Conservation (phyloP, 2,329 filamentous ascomycete species). For the Xylariaceae sp. region DNA sequence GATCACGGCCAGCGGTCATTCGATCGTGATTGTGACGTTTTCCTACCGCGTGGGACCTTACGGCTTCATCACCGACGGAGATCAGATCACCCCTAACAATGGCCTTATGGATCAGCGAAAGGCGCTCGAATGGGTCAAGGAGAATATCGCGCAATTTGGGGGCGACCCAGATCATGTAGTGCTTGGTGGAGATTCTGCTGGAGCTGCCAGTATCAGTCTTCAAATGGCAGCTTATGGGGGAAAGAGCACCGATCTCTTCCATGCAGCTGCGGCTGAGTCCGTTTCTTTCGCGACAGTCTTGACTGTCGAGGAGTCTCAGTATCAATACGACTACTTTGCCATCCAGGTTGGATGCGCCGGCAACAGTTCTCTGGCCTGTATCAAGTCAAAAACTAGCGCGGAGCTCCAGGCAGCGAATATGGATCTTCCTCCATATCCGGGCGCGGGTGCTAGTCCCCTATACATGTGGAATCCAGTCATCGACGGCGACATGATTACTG, state of each 20-base stretch:
- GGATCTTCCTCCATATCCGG: slow-evolving; percentile 33
- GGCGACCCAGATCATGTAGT: slow-evolving; percentile 65
- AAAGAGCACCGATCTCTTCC: slow-evolving; percentile 43
- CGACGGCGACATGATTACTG: slow-evolving; percentile 48
- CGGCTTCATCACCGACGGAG: slow-evolving; percentile 63
- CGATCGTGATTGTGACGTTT: slow-evolving; percentile 66
- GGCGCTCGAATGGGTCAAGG: slow-evolving; percentile 65
- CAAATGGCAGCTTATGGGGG: slow-evolving; percentile 56
- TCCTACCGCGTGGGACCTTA: slow-evolving; percentile 75
- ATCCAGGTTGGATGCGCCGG: slow-evolving; percentile 38
- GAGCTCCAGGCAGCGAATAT: slow-evolving; percentile 40
- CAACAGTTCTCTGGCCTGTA: slow-evolving; percentile 37
- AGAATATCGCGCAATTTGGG: slow-evolving; percentile 63
- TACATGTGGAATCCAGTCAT: slow-evolving; percentile 53
- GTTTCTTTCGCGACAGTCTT: slow-evolving; percentile 47
- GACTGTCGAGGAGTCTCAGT: slow-evolving; percentile 42
- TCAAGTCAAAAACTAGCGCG: slow-evolving; percentile 37
- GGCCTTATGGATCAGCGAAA: slow-evolving; percentile 68
- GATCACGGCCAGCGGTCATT: slow-evolving; percentile 51
- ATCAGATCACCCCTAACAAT: slow-evolving; percentile 58
- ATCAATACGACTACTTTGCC: slow-evolving; percentile 48
- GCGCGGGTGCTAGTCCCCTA: slow-evolving; percentile 32
- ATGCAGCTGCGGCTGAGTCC: slow-evolving; percentile 46
- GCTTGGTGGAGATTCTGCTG: slow-evolving; percentile 65
- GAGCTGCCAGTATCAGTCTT: slow-evolving; percentile 60